Evolutionary conservation across 177 flowering plant species (phyloP).

Genomic region (Tripterygium wilfordii): DNA sequence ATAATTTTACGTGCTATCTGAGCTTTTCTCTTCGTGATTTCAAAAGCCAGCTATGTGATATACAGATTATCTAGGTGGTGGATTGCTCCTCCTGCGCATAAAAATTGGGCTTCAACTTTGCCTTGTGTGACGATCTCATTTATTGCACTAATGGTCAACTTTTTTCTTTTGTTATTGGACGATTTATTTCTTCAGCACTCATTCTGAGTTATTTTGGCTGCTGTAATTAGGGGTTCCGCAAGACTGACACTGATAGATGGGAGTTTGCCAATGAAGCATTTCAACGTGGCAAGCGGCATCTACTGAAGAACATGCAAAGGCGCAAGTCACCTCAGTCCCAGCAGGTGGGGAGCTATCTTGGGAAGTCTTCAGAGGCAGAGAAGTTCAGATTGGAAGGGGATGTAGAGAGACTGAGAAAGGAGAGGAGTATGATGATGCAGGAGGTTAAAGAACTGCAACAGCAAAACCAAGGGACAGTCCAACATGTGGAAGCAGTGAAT

Average conservation of each 20-base stretch:
- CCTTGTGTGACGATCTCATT: neutral
- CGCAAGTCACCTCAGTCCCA: constrained; percentile 58
- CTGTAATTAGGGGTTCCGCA: constrained; percentile 80
- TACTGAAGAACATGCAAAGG: constrained; percentile 78
- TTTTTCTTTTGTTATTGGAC: neutral
- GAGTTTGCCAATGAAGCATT: constrained; percentile 84
- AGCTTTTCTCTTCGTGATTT: constrained; percentile 1
- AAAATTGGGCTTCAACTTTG: constrained; percentile 1
- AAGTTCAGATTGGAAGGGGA: constrained; percentile 42
- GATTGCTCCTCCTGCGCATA: constrained; percentile 4
- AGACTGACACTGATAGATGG: constrained; percentile 78
- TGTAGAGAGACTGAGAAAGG: constrained; percentile 51
- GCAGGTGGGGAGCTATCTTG: constrained; percentile 28
- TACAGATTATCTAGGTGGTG: constrained; percentile 3
- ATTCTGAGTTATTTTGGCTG: constrained; percentile 12
- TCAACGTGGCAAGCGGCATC: constrained; percentile 54
- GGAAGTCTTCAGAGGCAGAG: constrained; percentile 27
- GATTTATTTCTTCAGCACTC: constrained; percentile 7
- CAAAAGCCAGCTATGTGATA: neutral
- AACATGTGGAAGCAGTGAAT: constrained; percentile 48
- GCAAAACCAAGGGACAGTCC: constrained; percentile 52
- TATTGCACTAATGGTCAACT: neutral
- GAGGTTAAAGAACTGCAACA: constrained; percentile 66
- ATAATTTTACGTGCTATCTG: too few species aligned
- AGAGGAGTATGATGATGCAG: constrained; percentile 57